phyloP scores from a whole-genome alignment of 2,329 filamentous ascomycete species.

The Arachnomyces sp. region DNA sequence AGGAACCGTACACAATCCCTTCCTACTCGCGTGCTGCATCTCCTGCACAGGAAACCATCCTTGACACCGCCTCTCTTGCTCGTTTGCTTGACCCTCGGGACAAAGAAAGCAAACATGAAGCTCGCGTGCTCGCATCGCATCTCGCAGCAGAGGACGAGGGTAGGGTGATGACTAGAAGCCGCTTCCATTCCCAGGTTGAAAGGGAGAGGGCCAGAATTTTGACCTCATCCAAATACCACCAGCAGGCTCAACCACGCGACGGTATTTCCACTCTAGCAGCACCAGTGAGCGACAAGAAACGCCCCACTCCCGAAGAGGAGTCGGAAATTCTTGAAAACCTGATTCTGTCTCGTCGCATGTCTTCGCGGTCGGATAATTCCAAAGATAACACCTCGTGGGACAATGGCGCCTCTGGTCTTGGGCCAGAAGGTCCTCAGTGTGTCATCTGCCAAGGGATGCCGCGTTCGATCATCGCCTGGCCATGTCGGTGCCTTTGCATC shows the following conservation, averaged over 20 bases:
- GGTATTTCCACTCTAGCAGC: conserved; percentile 2
- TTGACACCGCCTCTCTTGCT: conserved; percentile 64
- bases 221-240: conserved; percentile 27
- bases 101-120: conserved; percentile 71
- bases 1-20: conserved; percentile 40
- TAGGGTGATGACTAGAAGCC: conserved; percentile 71
- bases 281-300: conserved; percentile 15
- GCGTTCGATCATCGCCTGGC: conserved; percentile 88
- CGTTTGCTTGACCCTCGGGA: conserved; percentile 73
- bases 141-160: conserved; percentile 51
- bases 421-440: conserved; percentile 70
- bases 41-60: conserved; percentile 53
- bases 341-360: conserved; percentile 42
- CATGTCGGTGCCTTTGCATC: conserved; percentile 85
- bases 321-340: conserved; percentile 52
- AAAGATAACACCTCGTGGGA: conserved; percentile 48
- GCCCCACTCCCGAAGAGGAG: conserved; percentile 46
- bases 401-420: conserved; percentile 64
- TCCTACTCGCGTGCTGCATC: conserved; percentile 42
- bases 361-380: conserved; percentile 7
- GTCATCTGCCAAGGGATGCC: conserved; percentile 87
- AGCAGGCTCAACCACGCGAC: conserved; percentile 4
- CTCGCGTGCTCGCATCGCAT: conserved; percentile 72
- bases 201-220: conserved; percentile 64
- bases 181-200: conserved; percentile 61